Evolutionary conservation across 768 basidiomycete genomes (phyloP).

Genomic region (Chalciporus piperatus): DNA sequence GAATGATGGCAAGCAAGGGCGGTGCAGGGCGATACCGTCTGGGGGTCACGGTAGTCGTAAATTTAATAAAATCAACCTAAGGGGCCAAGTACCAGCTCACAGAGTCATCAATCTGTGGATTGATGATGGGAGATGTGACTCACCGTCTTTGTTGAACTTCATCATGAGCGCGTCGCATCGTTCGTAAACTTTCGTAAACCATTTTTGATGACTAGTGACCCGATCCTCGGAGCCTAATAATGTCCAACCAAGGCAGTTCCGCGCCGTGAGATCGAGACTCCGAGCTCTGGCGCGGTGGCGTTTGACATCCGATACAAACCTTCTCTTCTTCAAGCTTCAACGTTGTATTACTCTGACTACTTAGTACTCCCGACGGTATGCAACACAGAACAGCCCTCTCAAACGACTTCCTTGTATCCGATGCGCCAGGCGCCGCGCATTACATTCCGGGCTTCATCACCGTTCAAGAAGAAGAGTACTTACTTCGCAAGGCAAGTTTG

Average conservation of each 20-base stretch:
- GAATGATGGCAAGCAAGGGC: neutral
- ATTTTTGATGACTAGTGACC: neutral
- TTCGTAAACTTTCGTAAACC: too few relatives aligned
- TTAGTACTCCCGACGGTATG: slow-evolving; percentile 3
- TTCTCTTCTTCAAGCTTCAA: too few relatives aligned
- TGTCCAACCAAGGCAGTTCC: slow-evolving; percentile 3
- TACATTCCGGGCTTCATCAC: slow-evolving; percentile 81
- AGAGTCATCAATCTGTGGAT: neutral
- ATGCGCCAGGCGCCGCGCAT: slow-evolving; percentile 41
- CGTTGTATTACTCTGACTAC: neutral
- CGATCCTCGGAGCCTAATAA: neutral
- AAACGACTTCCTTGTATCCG: slow-evolving; percentile 18
- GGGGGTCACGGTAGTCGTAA: neutral
- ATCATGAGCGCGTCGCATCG: neutral
- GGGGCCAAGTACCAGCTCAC: neutral
- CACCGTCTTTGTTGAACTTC: neutral
- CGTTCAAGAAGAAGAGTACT: slow-evolving; percentile 72
- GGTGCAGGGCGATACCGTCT: neutral
- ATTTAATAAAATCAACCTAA: too few relatives aligned
- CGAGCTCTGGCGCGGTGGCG: neutral
- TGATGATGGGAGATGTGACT: neutral
- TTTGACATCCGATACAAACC: neutral
- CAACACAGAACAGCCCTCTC: slow-evolving; percentile 6
- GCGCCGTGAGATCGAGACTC: slow-evolving; percentile 17
- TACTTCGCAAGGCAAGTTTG: slow-evolving; percentile 66